phyloP scores from a whole-genome alignment of 202 grass and related monocot genomes.

The Carex arenaria region DNA sequence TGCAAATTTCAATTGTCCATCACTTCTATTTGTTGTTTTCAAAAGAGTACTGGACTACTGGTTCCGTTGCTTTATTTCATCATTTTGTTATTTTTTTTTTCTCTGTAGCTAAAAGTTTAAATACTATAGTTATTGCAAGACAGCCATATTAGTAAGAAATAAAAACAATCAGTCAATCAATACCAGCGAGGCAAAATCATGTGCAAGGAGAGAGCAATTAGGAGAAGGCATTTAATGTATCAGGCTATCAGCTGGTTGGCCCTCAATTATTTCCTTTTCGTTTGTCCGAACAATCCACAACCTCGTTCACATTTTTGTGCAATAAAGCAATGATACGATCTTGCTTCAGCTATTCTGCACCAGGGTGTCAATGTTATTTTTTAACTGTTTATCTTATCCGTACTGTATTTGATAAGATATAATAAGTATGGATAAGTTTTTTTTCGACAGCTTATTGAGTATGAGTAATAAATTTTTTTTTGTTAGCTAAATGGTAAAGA shows the following conservation, averaged over 20 bases:
- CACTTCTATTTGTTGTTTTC: background rate
- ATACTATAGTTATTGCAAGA: background rate
- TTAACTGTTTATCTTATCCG: background rate
- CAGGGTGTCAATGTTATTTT: too few species aligned
- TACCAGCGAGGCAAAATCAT: background rate
- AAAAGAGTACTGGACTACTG: background rate
- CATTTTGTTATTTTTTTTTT: background rate
- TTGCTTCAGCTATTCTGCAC: background rate
- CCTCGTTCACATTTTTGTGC: conserved; percentile 21
- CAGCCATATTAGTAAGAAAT: background rate
- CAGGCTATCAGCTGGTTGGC: background rate
- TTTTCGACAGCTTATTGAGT: too few species aligned
- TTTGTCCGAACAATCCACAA: conserved; percentile 7
- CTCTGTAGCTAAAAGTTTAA: background rate
- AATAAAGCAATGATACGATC: background rate
- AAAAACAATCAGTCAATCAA: background rate
- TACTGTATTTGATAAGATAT: too few species aligned
- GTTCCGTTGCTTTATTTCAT: background rate
- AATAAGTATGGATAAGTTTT: background rate
- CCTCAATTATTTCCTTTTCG: conserved; percentile 9
- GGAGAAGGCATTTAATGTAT: conserved; percentile 5
- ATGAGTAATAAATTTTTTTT: too few species aligned
- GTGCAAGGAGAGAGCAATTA: conserved; percentile 4
- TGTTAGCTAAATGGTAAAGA: too few species aligned
- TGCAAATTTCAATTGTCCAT: background rate